Conservation (phyloP, 768 basidiomycete genomes). For the Butyriboletus loyo region DNA sequence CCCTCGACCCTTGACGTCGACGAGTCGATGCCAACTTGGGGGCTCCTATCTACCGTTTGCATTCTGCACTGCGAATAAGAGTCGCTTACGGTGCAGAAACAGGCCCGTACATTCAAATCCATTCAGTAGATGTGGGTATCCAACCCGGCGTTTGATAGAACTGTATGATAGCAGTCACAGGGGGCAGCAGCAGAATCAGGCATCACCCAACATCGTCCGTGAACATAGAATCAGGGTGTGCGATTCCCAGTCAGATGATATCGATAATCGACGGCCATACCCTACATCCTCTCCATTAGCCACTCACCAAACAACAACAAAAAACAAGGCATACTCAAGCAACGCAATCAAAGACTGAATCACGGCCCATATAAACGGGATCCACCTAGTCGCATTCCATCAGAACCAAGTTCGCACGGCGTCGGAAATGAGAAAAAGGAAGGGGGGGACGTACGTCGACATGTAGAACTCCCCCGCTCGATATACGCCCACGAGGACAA, state of each 20-base stretch:
- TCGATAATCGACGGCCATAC: conserved; percentile 45
- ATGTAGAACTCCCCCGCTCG: conserved; percentile 37
- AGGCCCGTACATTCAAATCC: not conserved
- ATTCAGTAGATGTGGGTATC: not conserved
- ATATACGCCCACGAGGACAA: conserved; percentile 39
- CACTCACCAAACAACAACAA: not conserved
- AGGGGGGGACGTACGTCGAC: conserved; percentile 35
- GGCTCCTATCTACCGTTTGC: not conserved
- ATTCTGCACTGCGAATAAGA: not conserved
- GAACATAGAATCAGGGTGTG: not conserved
- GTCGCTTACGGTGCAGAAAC: not conserved
- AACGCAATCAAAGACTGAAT: conserved; percentile 40
- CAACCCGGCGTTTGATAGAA: not conserved
- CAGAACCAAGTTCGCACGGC: not conserved
- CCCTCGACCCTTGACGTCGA: conserved; percentile 10
- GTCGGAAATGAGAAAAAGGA: not conserved
- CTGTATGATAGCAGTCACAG: not conserved
- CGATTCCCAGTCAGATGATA: conserved; percentile 28
- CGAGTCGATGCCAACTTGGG: not conserved
- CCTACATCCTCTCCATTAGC: conserved; percentile 19
- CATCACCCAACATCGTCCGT: not conserved
- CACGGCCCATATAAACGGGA: conserved; percentile 42
- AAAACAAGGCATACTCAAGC: conserved; percentile 31
- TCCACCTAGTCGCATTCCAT: conserved; percentile 25
- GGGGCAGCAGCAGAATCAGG: not conserved